phyloP scores from a whole-genome alignment of 1,284 basidiomycete species.

The Ustilago cynodontis region DNA sequence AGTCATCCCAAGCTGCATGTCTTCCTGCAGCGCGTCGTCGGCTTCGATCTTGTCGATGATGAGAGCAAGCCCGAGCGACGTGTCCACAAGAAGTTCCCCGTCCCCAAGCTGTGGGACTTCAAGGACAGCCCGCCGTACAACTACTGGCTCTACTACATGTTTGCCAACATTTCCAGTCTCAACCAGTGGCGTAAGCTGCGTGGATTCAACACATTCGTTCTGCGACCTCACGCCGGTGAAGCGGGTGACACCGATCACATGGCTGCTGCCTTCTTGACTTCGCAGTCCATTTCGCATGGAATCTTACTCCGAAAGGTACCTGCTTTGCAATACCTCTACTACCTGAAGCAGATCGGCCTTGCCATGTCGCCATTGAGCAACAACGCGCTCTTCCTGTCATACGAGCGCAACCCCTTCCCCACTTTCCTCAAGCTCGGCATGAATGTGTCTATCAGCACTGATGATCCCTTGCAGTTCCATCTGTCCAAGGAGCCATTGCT shows the following conservation, averaged over 20 bases:
- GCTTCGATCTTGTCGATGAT: constrained; percentile 97
- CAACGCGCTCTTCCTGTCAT: constrained; percentile 95
- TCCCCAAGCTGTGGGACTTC: constrained; percentile 89
- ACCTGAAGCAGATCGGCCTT: constrained; percentile 74
- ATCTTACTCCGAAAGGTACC: constrained; percentile 97
- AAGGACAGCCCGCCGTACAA: constrained; percentile 91
- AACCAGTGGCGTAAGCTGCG: constrained; percentile 88
- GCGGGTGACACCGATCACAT: constrained; percentile 98
- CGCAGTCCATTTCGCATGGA: constrained; percentile 98
- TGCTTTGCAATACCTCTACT: constrained; percentile 81
- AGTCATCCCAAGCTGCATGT: constrained; percentile 94
- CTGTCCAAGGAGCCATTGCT: constrained; percentile 81
- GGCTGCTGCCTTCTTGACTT: constrained; percentile 92
- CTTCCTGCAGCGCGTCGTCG: constrained; percentile 93
- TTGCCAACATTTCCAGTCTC: constrained; percentile 92
- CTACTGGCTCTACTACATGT: constrained; percentile 96
- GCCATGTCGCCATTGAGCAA: constrained; percentile 99
- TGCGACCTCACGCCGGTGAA: constrained; percentile 96
- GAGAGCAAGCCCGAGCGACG: constrained; percentile 94
- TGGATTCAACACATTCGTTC: constrained; percentile 94
- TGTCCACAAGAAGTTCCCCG: constrained; percentile 95
- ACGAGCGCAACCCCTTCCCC: constrained; percentile 96
- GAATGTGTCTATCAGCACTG: constrained; percentile 96
- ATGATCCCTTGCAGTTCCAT: constrained; percentile 78
- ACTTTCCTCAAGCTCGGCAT: constrained; percentile 96